Conservation (phyloP, 192 early-diverging fungal genomes). For the Phlyctochytrium arcticum region DNA sequence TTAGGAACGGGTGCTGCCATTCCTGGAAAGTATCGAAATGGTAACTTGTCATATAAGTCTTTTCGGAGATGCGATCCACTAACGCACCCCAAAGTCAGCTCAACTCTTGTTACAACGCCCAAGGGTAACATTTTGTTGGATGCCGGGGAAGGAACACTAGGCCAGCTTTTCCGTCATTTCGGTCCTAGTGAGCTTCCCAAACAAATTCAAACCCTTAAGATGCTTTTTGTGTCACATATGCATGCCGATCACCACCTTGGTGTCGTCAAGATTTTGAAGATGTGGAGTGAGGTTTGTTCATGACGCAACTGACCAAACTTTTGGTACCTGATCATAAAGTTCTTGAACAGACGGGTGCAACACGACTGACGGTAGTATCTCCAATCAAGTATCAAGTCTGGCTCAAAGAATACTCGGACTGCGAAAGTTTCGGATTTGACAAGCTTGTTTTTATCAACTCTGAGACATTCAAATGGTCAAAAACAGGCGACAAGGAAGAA, state of each 20-base stretch:
- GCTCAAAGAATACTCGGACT: slow-evolving; percentile 64
- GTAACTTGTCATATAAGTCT: too few relatives aligned
- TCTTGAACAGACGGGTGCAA: background rate
- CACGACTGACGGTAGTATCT: slow-evolving; percentile 43
- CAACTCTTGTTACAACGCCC: slow-evolving; percentile 69
- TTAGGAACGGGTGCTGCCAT: slow-evolving; percentile 90
- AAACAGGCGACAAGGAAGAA: background rate
- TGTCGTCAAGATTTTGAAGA: slow-evolving; percentile 62
- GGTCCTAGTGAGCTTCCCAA: slow-evolving; percentile 34
- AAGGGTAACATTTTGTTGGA: slow-evolving; percentile 76
- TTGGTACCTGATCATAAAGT: background rate
- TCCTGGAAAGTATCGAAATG: slow-evolving; percentile 89
- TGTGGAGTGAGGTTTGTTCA: slow-evolving; percentile 60
- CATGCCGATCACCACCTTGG: slow-evolving; percentile 99
- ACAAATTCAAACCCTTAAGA: slow-evolving; percentile 50
- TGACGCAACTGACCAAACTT: background rate
- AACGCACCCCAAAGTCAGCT: slow-evolving; percentile 56
- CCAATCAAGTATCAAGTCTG: slow-evolving; percentile 53
- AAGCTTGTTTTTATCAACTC: slow-evolving; percentile 48
- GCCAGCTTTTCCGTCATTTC: slow-evolving; percentile 74
- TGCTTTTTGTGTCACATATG: slow-evolving; percentile 90
- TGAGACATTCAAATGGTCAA: slow-evolving; percentile 45
- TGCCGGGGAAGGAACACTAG: slow-evolving; percentile 84
- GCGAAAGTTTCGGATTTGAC: slow-evolving; percentile 61
- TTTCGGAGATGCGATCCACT: background rate